Base-by-base conservation (phyloP, 352 stramenopile species). In the Globisporangium radiosum region DNA sequence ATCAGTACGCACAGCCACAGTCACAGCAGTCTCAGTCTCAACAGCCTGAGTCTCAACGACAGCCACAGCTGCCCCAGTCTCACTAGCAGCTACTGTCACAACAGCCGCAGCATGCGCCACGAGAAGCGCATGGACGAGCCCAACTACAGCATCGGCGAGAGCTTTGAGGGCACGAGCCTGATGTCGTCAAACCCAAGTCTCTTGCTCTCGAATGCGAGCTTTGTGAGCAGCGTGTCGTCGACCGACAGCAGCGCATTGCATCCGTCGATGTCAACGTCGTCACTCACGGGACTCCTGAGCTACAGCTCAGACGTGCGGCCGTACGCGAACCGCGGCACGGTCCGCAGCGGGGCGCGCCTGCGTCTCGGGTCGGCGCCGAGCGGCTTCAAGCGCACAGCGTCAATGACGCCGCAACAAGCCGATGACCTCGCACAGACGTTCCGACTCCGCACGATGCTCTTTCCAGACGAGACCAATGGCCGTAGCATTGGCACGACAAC, bases 371-470 rank as follows among this genome's bases (percentile, higher is more conserved):
- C 59, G 51, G 38, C 50, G 39, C 39, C 42, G 1, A 47, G 17
- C 6, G 39, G n/a, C 11, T 19, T 57, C 17, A 63, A 54, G 14
- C 15, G 38, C n/a, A 52, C 45, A 19, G 40, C 47, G 4, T 49
- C 59, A 7, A 33, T 47, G 52, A 49, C 33, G 40, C 45, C n/a
- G 10, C 59, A 65, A 6, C 52, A 65, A 6, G 37, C 40, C 19
- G 65, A 69, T 3, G 68, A 75, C 39, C 56, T 75, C 8, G 68
- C 72, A 49, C 56, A 68, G 37, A 75, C 69, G 17, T 72, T 75
- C 59, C 62, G 65, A 9, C 52, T 75, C n/a, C 68, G 65, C 14
- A 68, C 61, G 64, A 52, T 70, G 65, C 62, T 75, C 2, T 72
- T 72, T 17, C 53, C 62, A 7, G 52, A 63, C 44, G 59, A 60